These are phyloP conservation scores for Fonsecaea pugnacius DNA, from an alignment of 2,329 filamentous ascomycete species.

Conservation along the genomic window DNA sequence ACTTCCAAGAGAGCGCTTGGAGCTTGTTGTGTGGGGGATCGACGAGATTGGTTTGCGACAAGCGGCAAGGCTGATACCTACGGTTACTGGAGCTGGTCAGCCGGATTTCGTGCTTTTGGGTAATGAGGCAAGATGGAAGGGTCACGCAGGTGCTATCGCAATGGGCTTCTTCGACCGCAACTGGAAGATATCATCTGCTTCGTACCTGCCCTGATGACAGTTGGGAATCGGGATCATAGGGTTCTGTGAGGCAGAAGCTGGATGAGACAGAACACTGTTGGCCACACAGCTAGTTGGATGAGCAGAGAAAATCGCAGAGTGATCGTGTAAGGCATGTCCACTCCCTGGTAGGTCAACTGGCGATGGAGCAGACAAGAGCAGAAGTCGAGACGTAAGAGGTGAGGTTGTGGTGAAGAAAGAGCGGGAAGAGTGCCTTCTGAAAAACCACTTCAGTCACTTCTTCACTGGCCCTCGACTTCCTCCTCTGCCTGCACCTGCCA, in stretches of 20 bases:
- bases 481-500: slow-evolving; percentile 10
- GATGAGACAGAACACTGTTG: not conserved
- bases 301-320: not conserved
- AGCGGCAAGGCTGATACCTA: slow-evolving; percentile 59
- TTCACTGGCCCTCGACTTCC: slow-evolving; percentile 5
- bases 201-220: slow-evolving; percentile 42
- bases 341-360: not conserved
- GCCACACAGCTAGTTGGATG: not conserved
- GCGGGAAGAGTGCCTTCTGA: not conserved
- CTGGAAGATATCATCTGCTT: slow-evolving; percentile 58
- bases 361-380: not conserved
- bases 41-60: slow-evolving; percentile 54
- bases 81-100: slow-evolving; percentile 61
- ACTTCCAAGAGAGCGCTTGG: slow-evolving; percentile 52
- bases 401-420: not conserved
- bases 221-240: not conserved
- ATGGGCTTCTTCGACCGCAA: slow-evolving; percentile 60
- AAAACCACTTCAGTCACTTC: not conserved
- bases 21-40: slow-evolving; percentile 61
- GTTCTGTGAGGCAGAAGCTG: not conserved
- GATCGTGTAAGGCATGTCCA: not conserved
- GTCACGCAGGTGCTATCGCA: slow-evolving; percentile 57
- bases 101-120: slow-evolving; percentile 61
- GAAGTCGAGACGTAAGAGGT: not conserved
- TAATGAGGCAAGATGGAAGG: slow-evolving; percentile 54